A percentile compares a stretch with the other conserved stretches of the same genome.
phyloP scores from a whole-genome alignment of 129 eudicot species.

The Artemisia argyi region DNA sequence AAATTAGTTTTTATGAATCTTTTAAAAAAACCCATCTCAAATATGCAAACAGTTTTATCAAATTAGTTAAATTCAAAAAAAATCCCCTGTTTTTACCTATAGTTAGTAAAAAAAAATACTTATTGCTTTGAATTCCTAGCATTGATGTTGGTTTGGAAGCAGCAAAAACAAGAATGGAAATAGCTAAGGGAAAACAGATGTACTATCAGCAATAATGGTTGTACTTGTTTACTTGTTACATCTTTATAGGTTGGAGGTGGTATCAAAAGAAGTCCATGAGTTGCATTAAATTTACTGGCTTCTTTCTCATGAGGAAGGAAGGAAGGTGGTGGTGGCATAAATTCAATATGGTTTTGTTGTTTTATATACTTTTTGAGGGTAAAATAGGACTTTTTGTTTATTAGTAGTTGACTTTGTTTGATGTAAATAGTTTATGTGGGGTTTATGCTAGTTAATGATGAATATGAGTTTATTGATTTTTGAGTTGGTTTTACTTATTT shows the following conservation, averaged over 20 bases:
- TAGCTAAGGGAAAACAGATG: slow-evolving; percentile 32
- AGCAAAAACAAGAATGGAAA: slow-evolving; percentile 79
- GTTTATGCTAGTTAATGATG: slow-evolving; percentile 23
- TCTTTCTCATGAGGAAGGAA: slow-evolving; percentile 28
- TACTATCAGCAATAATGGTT: slow-evolving; percentile 23
- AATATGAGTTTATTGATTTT: slow-evolving; percentile 24
- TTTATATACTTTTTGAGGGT: slow-evolving; percentile 31
- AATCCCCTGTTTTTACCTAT: too few relatives aligned
- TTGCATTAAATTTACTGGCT: slow-evolving; percentile 62
- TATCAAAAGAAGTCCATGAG: slow-evolving; percentile 79
- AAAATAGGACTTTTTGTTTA: slow-evolving; percentile 43
- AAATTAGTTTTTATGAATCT: too few relatives aligned
- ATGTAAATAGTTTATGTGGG: slow-evolving; percentile 20
- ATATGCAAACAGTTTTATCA: too few relatives aligned
- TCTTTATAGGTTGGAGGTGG: slow-evolving; percentile 34
- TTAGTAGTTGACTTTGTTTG: slow-evolving; percentile 28
- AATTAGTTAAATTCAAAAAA: too few relatives aligned
- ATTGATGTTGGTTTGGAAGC: slow-evolving; percentile 42
- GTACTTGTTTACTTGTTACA: slow-evolving; percentile 16
- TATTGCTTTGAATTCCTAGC: neutral
- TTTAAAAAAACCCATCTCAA: too few relatives aligned
- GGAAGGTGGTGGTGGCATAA: slow-evolving; percentile 31
- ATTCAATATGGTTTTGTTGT: slow-evolving; percentile 29
- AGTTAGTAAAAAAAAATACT: too few relatives aligned
- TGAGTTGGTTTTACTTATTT: slow-evolving; percentile 12